Evolutionary conservation across 805 yeast species (phyloP).

Genomic region (Metschnikowia santaceciliae): DNA sequence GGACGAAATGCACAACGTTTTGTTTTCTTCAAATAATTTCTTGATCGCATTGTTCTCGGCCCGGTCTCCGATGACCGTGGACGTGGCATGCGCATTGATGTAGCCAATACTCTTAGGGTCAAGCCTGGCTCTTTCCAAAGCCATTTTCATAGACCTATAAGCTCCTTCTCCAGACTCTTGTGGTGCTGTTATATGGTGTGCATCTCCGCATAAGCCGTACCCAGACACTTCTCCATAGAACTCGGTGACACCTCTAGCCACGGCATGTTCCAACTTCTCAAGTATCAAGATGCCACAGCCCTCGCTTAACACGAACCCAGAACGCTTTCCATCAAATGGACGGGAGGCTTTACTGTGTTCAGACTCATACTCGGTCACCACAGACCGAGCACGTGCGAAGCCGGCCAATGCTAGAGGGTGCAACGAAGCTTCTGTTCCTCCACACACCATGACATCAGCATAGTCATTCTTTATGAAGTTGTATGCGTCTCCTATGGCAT

Average conservation of each 20-base stretch:
- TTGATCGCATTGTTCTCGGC: conserved; percentile 80
- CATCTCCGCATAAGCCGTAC: conserved; percentile 90
- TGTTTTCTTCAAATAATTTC: conserved; percentile 41
- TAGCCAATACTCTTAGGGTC: conserved; percentile 56
- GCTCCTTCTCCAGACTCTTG: conserved; percentile 82
- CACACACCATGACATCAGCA: conserved; percentile 86
- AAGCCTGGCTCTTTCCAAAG: conserved; percentile 52
- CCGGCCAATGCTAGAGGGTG: conserved; percentile 89
- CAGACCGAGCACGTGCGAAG: conserved; percentile 82
- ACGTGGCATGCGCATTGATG: conserved; percentile 95
- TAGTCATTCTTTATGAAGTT: conserved; percentile 75
- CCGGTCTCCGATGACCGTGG: conserved; percentile 82
- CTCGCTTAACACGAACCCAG: conserved; percentile 91
- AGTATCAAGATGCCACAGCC: conserved; percentile 82
- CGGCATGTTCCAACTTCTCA: conserved; percentile 77
- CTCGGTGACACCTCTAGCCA: conserved; percentile 45
- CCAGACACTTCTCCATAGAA: conserved; percentile 83
- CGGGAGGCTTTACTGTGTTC: conserved; percentile 66
- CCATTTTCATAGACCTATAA: conserved; percentile 71
- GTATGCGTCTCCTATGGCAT: conserved; percentile 89
- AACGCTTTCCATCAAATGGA: conserved; percentile 77
- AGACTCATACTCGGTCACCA: conserved; percentile 61
- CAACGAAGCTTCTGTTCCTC: conserved; percentile 86
- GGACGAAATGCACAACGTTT: conserved; percentile 58
- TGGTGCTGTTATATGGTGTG: conserved; percentile 91